Evolutionary conservation across 2,329 filamentous ascomycete species (phyloP).

Genomic region (Alternaria triticina): DNA sequence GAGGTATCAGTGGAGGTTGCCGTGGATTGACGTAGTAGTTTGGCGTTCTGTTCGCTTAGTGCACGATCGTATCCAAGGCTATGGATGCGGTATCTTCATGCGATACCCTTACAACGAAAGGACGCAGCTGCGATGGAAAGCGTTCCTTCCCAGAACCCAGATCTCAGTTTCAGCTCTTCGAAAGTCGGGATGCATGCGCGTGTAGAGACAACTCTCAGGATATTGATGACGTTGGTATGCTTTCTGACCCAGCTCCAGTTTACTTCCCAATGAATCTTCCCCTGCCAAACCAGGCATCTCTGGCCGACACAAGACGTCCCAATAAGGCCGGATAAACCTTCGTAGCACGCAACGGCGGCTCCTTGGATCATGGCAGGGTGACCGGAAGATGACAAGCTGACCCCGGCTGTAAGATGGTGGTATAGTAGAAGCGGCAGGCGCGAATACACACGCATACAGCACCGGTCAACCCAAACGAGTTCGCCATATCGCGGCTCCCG

Average conservation of each 20-base stretch:
- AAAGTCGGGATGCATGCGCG: neutral
- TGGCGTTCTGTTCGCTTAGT: fast-evolving
- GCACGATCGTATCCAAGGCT: neutral
- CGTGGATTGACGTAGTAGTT: neutral
- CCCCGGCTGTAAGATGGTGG: neutral
- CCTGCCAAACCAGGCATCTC: neutral
- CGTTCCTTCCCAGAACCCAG: neutral
- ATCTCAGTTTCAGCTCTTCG: neutral
- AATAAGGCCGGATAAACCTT: neutral
- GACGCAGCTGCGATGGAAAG: neutral
- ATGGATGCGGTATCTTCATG: neutral
- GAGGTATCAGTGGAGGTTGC: too few species aligned
- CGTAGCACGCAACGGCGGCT: neutral
- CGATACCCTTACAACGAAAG: too few species aligned
- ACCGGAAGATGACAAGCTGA: neutral
- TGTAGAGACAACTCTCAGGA: fast-evolving
- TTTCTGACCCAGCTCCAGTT: neutral
- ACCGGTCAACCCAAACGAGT: neutral
- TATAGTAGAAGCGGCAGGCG: neutral
- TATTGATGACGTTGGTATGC: neutral
- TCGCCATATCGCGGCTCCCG: neutral
- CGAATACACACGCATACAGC: neutral
- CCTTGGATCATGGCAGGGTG: neutral
- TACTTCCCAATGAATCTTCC: neutral
- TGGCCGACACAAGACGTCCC: neutral